Conservation (phyloP, 371 early-diverging fungal genomes). For the Nosema muscidifuracis region DNA sequence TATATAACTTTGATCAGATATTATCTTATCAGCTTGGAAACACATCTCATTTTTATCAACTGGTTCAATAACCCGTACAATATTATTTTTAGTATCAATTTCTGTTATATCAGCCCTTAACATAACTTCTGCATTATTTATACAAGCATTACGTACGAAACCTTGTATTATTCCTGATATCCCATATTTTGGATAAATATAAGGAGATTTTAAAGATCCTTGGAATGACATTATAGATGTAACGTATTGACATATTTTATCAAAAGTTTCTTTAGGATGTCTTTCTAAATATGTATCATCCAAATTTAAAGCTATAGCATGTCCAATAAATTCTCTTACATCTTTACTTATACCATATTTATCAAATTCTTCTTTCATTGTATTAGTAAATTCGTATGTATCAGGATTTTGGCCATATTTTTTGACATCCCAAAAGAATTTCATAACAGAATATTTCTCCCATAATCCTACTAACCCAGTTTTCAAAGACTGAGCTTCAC, state of each 20-base stretch:
- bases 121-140: conserved; percentile 56
- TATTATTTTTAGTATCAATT: conserved; percentile 1
- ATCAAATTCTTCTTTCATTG: conserved; percentile 79
- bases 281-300: conserved; percentile 79
- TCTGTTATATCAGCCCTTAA: conserved; percentile 48
- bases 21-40: conserved; percentile 41
- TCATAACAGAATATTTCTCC: conserved; percentile 84
- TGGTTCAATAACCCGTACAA: conserved; percentile 5
- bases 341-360: conserved; percentile 80
- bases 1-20: conserved; percentile 41
- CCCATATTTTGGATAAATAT: conserved; percentile 96
- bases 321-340: conserved; percentile 92
- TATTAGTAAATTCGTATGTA: conserved; percentile 38
- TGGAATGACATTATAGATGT: conserved; percentile 86
- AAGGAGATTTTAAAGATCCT: conserved; percentile 74
- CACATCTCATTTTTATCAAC: conserved; percentile 21
- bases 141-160: conserved; percentile 75
- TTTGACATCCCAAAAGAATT: conserved; percentile 86
- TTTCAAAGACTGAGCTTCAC: conserved; percentile 74
- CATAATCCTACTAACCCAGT: conserved; percentile 80
- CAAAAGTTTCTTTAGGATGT: conserved; percentile 80
- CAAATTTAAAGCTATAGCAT: conserved; percentile 88
- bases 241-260: conserved; percentile 82
- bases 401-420: conserved; percentile 22
- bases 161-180: conserved; percentile 97